These are phyloP conservation scores for Paracorniculantispora psalliotae DNA, from an alignment of 2,329 filamentous ascomycete genomes.

Conservation along the genomic window DNA sequence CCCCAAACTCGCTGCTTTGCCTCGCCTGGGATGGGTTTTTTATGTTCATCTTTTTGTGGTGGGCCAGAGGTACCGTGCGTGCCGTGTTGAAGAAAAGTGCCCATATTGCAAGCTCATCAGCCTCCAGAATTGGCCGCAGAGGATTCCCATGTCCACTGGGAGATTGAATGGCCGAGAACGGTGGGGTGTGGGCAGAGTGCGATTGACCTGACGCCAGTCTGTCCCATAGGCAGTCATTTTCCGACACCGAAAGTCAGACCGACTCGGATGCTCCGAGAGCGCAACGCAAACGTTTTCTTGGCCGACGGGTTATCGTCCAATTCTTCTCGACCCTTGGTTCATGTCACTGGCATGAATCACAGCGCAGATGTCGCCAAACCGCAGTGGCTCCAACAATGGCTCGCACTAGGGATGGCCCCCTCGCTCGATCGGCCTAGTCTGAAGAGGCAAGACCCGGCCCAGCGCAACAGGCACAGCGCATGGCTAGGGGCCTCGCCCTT, in stretches of 20 bases:
- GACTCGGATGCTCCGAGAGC: background rate
- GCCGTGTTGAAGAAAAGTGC: background rate
- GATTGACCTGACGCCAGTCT: background rate
- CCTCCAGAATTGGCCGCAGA: background rate
- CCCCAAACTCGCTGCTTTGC: background rate
- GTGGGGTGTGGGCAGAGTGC: background rate
- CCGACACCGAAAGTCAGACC: background rate
- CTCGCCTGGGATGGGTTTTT: background rate
- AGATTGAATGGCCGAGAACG: background rate
- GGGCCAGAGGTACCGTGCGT: background rate
- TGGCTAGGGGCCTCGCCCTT: background rate
- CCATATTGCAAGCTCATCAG: background rate
- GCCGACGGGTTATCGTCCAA: background rate
- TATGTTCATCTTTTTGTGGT: background rate
- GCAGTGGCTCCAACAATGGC: conserved; percentile 1
- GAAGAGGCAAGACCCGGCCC: conserved; percentile 7
- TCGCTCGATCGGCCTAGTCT: conserved; percentile 12
- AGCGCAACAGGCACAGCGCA: background rate
- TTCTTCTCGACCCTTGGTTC: background rate
- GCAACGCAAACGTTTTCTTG: background rate
- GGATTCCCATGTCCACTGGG: background rate
- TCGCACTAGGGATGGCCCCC: background rate
- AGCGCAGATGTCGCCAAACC: background rate
- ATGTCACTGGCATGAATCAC: background rate
- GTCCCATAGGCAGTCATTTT: background rate